phyloP scores from a whole-genome alignment of 176 grass and related monocot species.

The Bromus sterilis region DNA sequence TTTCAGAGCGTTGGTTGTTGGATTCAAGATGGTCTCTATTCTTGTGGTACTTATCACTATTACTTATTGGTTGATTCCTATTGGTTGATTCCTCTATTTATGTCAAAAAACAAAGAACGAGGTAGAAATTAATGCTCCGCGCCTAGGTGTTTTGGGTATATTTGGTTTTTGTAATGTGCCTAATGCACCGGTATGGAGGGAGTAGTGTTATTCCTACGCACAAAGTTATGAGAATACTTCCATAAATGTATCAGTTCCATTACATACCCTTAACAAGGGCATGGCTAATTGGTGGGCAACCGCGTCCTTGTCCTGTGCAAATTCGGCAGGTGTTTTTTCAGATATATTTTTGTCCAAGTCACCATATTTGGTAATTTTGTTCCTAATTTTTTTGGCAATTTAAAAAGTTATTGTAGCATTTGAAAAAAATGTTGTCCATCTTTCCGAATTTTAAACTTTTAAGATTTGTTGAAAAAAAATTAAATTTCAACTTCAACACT shows the following conservation, averaged over 20 bases:
- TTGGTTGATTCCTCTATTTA: too few species aligned
- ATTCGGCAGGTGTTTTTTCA: too few species aligned
- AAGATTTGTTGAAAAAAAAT: background rate
- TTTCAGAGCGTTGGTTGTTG: background rate
- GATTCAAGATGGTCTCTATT: background rate
- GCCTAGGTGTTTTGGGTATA: too few species aligned
- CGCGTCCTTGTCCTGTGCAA: too few species aligned
- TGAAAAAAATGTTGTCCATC: background rate
- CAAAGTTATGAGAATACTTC: background rate
- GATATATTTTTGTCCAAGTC: too few species aligned
- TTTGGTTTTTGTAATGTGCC: too few species aligned
- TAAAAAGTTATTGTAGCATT: background rate
- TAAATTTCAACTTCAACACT: background rate
- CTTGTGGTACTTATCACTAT: background rate
- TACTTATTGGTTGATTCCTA: too few species aligned
- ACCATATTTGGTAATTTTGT: background rate
- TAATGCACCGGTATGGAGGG: too few species aligned
- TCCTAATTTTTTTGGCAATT: background rate
- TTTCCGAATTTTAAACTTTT: too few species aligned
- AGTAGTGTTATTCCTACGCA: background rate
- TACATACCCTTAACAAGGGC: background rate
- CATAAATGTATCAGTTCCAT: background rate
- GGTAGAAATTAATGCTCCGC: too few species aligned
- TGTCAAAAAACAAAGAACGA: too few species aligned
- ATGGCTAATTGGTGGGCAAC: too few species aligned